phyloP scores from a whole-genome alignment of 306 rosid genomes.

The Sechiopsis laciniata region DNA sequence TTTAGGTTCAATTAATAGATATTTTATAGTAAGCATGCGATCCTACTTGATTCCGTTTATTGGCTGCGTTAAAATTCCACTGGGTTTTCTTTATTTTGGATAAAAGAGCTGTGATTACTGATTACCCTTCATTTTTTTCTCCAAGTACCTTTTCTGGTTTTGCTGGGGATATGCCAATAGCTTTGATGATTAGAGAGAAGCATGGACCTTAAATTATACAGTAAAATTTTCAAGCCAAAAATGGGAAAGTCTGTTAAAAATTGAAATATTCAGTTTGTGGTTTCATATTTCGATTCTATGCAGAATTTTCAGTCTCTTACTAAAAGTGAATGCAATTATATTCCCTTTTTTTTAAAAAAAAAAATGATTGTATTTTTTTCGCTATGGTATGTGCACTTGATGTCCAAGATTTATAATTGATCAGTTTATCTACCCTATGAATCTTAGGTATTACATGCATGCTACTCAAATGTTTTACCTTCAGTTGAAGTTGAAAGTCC shows the following conservation, averaged over 20 bases:
- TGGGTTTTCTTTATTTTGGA: too few relatives aligned
- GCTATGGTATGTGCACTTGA: neutral
- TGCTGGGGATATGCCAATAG: too few relatives aligned
- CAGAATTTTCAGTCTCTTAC: neutral
- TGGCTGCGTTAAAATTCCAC: neutral
- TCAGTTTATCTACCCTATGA: neutral
- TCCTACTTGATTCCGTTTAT: neutral
- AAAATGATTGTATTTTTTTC: neutral
- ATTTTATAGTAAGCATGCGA: neutral
- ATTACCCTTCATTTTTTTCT: too few relatives aligned
- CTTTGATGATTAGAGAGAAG: too few relatives aligned
- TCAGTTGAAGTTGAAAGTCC: slow-evolving; percentile 71
- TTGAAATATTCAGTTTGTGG: neutral
- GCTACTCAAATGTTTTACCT: slow-evolving; percentile 67
- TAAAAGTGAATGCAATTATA: neutral
- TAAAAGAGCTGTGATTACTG: too few relatives aligned
- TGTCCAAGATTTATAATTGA: neutral
- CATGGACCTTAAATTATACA: too few relatives aligned
- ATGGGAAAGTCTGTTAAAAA: neutral
- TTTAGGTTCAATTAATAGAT: neutral
- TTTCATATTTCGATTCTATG: neutral
- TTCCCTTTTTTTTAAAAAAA: neutral
- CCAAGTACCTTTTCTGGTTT: too few relatives aligned
- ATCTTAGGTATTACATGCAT: slow-evolving; percentile 82
- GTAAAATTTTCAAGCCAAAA: neutral